phyloP scores from a whole-genome alignment of 805 yeast species.

The Kazachstania psychrophila region DNA sequence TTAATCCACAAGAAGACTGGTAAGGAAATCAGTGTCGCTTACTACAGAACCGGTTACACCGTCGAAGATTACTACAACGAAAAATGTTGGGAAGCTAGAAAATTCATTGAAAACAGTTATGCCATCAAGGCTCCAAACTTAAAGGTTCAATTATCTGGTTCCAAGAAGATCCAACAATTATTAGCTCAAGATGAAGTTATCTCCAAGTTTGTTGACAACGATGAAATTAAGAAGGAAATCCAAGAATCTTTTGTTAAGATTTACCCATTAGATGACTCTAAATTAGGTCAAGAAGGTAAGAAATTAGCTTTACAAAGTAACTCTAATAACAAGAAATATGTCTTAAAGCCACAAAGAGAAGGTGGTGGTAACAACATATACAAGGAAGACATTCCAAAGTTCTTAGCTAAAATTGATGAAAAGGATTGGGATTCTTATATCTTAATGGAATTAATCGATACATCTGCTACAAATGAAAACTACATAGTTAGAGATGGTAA shows the following conservation, averaged over 20 bases:
- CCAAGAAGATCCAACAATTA: conserved; percentile 88
- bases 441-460: conserved; percentile 85
- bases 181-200: conserved; percentile 51
- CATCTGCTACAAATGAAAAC: conserved; percentile 54
- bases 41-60: conserved; percentile 82
- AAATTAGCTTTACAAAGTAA: conserved; percentile 60
- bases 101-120: conserved; percentile 55
- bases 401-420: conserved; percentile 50
- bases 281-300: conserved; percentile 52
- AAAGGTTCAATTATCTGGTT: conserved; percentile 82
- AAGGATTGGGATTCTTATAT: conserved; percentile 84
- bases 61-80: conserved; percentile 68
- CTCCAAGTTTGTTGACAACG: conserved; percentile 33
- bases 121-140: conserved; percentile 92
- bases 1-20: conserved; percentile 45
- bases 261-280: conserved; percentile 72
- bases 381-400: conserved; percentile 72
- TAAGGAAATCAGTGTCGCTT: conserved; percentile 77
- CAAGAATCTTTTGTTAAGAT: conserved; percentile 68
- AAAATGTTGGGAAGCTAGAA: conserved; percentile 70
- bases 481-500: conserved; percentile 60
- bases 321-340: conserved; percentile 43
- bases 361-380: conserved; percentile 98
- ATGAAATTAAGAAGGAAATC: conserved; percentile 28
- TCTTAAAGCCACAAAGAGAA: conserved; percentile 94